phyloP scores from a whole-genome alignment of 1,284 basidiomycete genomes.

The Cutaneotrichosporon spelunceum region DNA sequence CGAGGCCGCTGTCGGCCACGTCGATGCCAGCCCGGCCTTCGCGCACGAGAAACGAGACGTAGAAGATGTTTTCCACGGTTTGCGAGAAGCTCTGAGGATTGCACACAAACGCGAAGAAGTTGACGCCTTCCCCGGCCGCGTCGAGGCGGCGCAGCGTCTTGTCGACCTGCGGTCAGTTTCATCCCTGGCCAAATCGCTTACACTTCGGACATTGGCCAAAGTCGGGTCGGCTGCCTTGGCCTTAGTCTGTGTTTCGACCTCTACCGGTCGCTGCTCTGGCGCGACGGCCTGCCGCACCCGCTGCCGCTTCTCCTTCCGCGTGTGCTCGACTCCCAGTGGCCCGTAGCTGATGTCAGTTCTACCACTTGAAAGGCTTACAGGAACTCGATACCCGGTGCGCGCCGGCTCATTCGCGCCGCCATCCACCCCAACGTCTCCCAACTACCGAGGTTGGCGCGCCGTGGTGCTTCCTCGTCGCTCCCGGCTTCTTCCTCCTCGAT shows the following conservation, averaged over 20 bases:
- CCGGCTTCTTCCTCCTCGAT: conserved; percentile 34
- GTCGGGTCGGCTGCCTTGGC: conserved; percentile 31
- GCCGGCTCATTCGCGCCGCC: conserved; percentile 42
- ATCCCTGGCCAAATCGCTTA: conserved; percentile 14
- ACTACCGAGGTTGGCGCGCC: conserved; percentile 33
- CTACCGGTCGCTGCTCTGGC: conserved; percentile 31
- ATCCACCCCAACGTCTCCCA: conserved; percentile 52
- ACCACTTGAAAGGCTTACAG: conserved; percentile 43
- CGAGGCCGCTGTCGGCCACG: conserved; percentile 48
- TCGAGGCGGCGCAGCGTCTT: conserved; percentile 30
- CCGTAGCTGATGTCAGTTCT: conserved; percentile 36
- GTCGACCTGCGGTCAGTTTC: conserved; percentile 24
- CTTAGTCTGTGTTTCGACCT: conserved; percentile 24
- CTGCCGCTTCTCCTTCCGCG: conserved; percentile 12
- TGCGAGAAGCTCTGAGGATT: conserved; percentile 34
- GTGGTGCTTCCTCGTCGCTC: conserved; percentile 30
- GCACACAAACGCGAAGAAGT: conserved; percentile 46
- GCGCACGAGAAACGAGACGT: conserved; percentile 56
- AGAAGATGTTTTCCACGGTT: conserved; percentile 59
- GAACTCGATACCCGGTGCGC: conserved; percentile 52
- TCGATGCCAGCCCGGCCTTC: conserved; percentile 52
- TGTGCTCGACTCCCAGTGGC: conserved; percentile 32
- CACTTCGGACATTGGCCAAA: conserved; percentile 25
- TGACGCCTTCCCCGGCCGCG: conserved; percentile 38
- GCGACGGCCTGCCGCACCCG: conserved; percentile 13